phyloP scores from a whole-genome alignment of 208 protist genomes.

The Trypanosoma caninum region DNA sequence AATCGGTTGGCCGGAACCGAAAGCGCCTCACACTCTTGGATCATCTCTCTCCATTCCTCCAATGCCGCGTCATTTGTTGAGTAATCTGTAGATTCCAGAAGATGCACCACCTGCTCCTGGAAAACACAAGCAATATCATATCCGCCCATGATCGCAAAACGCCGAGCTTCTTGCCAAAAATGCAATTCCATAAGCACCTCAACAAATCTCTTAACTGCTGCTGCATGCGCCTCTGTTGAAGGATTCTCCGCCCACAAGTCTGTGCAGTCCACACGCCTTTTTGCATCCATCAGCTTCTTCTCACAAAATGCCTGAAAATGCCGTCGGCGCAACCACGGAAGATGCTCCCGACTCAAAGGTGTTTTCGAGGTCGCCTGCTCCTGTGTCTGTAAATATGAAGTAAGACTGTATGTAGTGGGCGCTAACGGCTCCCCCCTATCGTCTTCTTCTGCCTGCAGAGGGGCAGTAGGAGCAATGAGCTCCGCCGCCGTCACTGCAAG shows the following conservation, averaged over 20 bases:
- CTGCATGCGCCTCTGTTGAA: constrained; percentile 29
- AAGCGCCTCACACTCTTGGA: constrained; percentile 58
- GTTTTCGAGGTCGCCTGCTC: constrained; percentile 8
- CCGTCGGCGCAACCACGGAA: constrained; percentile 69
- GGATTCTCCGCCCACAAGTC: constrained; percentile 72
- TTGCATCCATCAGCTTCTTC: constrained; percentile 49
- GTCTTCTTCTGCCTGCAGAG: constrained; percentile 13
- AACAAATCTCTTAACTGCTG: constrained; percentile 45
- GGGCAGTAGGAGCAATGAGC: constrained; percentile 46
- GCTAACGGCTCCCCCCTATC: not conserved
- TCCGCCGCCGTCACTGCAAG: constrained; percentile 67
- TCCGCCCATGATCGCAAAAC: constrained; percentile 42
- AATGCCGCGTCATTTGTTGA: constrained; percentile 30
- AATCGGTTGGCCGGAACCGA: constrained; percentile 57
- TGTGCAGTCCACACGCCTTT: constrained; percentile 66
- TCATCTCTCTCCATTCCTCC: constrained; percentile 44
- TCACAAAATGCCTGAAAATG: constrained; percentile 82
- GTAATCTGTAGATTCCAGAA: constrained; percentile 23
- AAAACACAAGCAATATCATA: constrained; percentile 36
- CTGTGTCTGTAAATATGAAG: not conserved
- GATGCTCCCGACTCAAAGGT: constrained; percentile 48
- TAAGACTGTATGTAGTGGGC: not conserved
- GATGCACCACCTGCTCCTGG: constrained; percentile 55
- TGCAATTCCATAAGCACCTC: constrained; percentile 62
- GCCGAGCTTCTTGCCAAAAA: constrained; percentile 69